Conservation (phyloP, 2,329 filamentous ascomycete genomes). For the Colletotrichum orbiculare region DNA sequence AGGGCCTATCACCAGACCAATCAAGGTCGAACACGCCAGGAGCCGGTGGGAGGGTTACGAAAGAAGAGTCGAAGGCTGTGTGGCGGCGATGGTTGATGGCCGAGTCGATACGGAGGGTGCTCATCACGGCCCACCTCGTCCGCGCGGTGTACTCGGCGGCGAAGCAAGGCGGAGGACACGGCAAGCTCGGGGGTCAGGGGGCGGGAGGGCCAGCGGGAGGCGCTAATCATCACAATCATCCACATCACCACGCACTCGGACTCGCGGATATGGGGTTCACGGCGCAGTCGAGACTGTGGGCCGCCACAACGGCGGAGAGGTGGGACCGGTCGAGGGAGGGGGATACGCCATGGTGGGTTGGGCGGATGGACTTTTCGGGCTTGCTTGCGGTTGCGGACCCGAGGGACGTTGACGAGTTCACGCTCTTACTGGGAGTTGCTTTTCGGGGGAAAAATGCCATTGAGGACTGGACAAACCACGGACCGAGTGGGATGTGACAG, state of each 20-base stretch:
- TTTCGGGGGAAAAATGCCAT: conserved; percentile 33
- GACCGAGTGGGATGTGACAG: conserved; percentile 19
- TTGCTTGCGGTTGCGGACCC: conserved; percentile 35
- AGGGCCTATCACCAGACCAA: conserved; percentile 23
- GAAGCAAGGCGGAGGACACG: conserved; percentile 29
- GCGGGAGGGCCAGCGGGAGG: conserved; percentile 10
- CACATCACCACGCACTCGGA: conserved; percentile 18
- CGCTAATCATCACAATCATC: not conserved
- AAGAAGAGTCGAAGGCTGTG: conserved; percentile 34
- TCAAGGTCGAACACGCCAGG: conserved; percentile 30
- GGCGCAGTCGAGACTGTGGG: conserved; percentile 36
- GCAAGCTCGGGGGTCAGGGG: conserved; percentile 15
- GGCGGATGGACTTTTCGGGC: conserved; percentile 36
- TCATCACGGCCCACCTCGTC: conserved; percentile 35
- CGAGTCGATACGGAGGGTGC: conserved; percentile 36
- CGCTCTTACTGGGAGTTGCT: conserved; percentile 33
- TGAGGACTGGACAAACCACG: conserved; percentile 37
- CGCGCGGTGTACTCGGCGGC: conserved; percentile 36
- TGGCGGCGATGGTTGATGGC: conserved; percentile 38
- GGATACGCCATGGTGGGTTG: conserved; percentile 36
- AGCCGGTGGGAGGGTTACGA: conserved; percentile 9
- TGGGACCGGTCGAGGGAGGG: conserved; percentile 35
- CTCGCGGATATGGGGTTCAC: conserved; percentile 38
- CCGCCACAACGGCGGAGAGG: conserved; percentile 36
- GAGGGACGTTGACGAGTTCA: conserved; percentile 36